Base-by-base conservation (phyloP, 1,139 yeast species). In the Wickerhamiella pararugosa region DNA sequence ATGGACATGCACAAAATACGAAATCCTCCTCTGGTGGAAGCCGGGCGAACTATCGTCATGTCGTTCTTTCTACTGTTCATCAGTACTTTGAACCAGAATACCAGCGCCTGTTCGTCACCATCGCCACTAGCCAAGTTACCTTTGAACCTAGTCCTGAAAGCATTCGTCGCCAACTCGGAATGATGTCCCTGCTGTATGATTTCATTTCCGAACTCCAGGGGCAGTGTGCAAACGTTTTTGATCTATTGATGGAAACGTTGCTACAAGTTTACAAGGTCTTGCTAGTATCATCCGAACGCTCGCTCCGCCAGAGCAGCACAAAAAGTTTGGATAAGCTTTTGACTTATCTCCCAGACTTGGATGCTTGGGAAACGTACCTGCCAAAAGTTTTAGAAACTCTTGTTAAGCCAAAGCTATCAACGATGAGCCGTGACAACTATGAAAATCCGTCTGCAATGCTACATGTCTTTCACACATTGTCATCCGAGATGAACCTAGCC, bases 361-460 rank as follows among this genome's bases (percentile, higher is more conserved):
- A 68, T 6, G 10, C 47, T 2, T 86, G 96, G 95, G 59, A 59
- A 7, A 55, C 59, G 1, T 73, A 73, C 52, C 69, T 74, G 40
- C 65, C 66, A 4, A 52, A 63, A 2, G 69, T 90, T 7, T 79
- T 72, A 53, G 56, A 62, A 3, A 56, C 64, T 35, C 64, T 86
- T 32, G 64, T 90, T n/a, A 53, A 56, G 25, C 87, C 94, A 8
- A 73, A 92, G 53, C 65, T 90, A 52, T 63, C 51, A 1, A 66
- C 70, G 25, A 86, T 87, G 58, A 79, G 80, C 2, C 69, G 64
- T 34, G 94, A 82, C 53, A 87, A 87, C 56, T 65, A 81, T 37
- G 93, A 84, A 54, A 86, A 79, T 53, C 79, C 87, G 1, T 84
- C 96, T 0, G 73, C 94, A 0, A 59, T 87, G 40, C 65, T 87